Conservation (phyloP, 495 filamentous ascomycete genomes). For the Ramalina intermedia region DNA sequence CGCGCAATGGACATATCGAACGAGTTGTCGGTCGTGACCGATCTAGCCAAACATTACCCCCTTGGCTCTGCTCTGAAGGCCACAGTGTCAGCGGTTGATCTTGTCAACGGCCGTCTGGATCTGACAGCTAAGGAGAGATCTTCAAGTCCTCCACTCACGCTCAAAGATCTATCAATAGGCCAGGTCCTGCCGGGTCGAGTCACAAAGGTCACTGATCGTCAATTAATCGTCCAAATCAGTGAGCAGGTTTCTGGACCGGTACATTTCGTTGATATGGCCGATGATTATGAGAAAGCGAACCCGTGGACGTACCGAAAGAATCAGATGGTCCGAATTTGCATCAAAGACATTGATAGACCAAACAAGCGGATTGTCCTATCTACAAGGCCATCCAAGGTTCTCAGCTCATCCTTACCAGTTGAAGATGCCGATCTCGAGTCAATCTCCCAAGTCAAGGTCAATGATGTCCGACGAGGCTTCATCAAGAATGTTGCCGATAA, state of each 20-base stretch:
- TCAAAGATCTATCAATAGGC: conserved; percentile 54
- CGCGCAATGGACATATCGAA: conserved; percentile 70
- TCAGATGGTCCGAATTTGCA: conserved; percentile 69
- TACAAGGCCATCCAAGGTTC: conserved; percentile 67
- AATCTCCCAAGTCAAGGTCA: conserved; percentile 52
- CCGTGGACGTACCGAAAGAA: conserved; percentile 59
- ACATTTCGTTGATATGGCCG: conserved; percentile 61
- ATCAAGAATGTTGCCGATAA: conserved; percentile 74
- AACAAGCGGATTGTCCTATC: conserved; percentile 78
- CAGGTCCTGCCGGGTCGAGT: conserved; percentile 72
- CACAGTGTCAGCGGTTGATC: conserved; percentile 60
- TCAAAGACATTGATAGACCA: conserved; percentile 61
- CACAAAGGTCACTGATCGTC: conserved; percentile 71
- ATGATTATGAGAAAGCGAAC: conserved; percentile 67
- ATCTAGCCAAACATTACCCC: conserved; percentile 73
- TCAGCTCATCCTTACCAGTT: conserved; percentile 73
- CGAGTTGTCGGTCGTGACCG: conserved; percentile 58
- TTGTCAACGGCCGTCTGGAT: conserved; percentile 60
- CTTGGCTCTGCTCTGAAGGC: conserved; percentile 72
- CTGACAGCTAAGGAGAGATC: conserved; percentile 53
- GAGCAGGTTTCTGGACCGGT: conserved; percentile 60
- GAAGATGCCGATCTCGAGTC: conserved; percentile 66
- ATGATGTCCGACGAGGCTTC: conserved; percentile 77
- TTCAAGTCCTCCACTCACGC: conserved; percentile 40
- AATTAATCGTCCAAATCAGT: conserved; percentile 72